phyloP scores from a whole-genome alignment of 345 rosid genomes.

The Arabis hirsuta region DNA sequence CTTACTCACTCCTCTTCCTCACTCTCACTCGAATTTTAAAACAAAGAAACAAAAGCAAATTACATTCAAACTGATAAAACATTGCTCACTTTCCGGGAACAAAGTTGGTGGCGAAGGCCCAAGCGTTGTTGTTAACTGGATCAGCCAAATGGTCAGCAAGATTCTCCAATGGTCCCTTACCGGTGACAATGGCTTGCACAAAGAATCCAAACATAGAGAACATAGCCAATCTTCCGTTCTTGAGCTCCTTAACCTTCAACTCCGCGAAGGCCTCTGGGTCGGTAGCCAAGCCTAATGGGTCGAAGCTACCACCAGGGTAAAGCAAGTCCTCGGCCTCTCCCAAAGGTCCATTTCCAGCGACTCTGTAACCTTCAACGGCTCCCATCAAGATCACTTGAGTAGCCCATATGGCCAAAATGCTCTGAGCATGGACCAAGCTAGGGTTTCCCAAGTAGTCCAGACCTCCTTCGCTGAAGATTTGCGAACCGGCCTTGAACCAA shows the following conservation, averaged over 20 bases:
- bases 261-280: constrained; percentile 89
- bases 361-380: constrained; percentile 79
- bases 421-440: constrained; percentile 76
- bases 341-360: constrained; percentile 60
- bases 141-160: constrained; percentile 85
- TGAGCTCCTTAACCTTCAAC: constrained; percentile 81
- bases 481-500: constrained; percentile 90
- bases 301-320: constrained; percentile 60
- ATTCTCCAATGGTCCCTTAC: constrained; percentile 79
- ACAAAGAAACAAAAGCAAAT: constrained; percentile 49
- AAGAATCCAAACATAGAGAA: constrained; percentile 90
- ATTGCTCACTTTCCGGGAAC: constrained; percentile 76
- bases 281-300: constrained; percentile 59
- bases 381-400: constrained; percentile 82
- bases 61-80: constrained; percentile 57
- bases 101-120: constrained; percentile 90
- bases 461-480: constrained; percentile 84
- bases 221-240: constrained; percentile 86
- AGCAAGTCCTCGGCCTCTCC: constrained; percentile 56
- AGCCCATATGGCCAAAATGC: constrained; percentile 88
- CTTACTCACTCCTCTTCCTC: constrained; percentile 4
- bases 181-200: constrained; percentile 85
- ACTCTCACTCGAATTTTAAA: constrained; percentile 28
- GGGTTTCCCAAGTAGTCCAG: constrained; percentile 89
- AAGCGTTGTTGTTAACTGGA: constrained; percentile 87